Evolutionary conservation across 1,284 basidiomycete genomes (phyloP).

Genomic region (Serendipita sp.): DNA sequence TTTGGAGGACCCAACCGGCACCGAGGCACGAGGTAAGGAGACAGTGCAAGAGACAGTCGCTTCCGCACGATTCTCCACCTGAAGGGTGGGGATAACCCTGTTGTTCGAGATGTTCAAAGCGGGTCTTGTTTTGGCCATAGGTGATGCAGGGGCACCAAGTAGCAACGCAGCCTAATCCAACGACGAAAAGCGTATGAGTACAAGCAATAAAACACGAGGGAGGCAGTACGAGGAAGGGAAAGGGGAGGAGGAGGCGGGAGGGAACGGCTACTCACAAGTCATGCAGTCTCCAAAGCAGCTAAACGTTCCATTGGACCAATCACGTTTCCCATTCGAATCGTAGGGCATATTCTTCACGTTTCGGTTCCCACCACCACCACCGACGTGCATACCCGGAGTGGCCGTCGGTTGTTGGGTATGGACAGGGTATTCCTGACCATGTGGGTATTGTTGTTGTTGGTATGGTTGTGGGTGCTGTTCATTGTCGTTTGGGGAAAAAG

Average conservation of each 20-base stretch:
- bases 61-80: conserved; percentile 15
- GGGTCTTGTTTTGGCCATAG: conserved; percentile 26
- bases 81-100: conserved; percentile 24
- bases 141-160: conserved; percentile 13
- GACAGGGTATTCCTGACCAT: not conserved
- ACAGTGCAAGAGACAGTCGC: conserved; percentile 16
- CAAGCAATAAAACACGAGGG: no score
- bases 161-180: conserved; percentile 30
- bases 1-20: conserved; percentile 30
- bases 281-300: conserved; percentile 26
- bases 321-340: conserved; percentile 25
- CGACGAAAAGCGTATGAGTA: not conserved
- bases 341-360: conserved; percentile 30
- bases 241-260: conserved; percentile 12
- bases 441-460: no score
- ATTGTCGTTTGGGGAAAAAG: no score
- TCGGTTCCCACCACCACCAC: conserved; percentile 11
- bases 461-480: no score
- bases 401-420: not conserved
- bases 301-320: conserved; percentile 31
- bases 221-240: no score
- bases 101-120: conserved; percentile 24
- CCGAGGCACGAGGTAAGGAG: conserved; percentile 21
- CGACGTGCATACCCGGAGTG: not conserved
- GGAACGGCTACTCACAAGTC: conserved; percentile 23